Conservation (phyloP, 441 rosid species). For the Biscutella laevigata region DNA sequence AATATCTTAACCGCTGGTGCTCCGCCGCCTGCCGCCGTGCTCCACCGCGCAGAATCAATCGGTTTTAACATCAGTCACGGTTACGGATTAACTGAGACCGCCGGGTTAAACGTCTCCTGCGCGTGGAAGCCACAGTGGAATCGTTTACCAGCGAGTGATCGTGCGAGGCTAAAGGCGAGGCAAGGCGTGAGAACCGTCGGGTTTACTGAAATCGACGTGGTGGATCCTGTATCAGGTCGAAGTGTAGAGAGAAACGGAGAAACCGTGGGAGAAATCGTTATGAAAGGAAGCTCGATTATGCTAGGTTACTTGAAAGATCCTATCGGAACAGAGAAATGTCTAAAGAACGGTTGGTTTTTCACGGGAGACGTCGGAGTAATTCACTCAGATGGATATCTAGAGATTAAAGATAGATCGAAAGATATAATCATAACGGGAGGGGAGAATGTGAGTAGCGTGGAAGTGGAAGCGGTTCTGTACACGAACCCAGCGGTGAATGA, state of each 20-base stretch:
- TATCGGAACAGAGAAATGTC: constrained; percentile 32
- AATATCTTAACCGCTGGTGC: constrained; percentile 66
- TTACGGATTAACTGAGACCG: constrained; percentile 63
- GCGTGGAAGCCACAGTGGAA: constrained; percentile 76
- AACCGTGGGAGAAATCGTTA: constrained; percentile 49
- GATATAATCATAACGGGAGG: constrained; percentile 81
- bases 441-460: constrained; percentile 72
- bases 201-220: constrained; percentile 40
- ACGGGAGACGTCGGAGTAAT: constrained; percentile 77
- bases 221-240: constrained; percentile 37
- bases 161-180: constrained; percentile 54
- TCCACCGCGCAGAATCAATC: constrained; percentile 46
- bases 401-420: constrained; percentile 73
- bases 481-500: constrained; percentile 48
- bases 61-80: constrained; percentile 73
- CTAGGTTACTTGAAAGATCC: constrained; percentile 70
- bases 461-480: constrained; percentile 58
- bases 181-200: constrained; percentile 46
- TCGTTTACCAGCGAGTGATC: constrained; percentile 42
- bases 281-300: constrained; percentile 62
- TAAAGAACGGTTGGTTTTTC: constrained; percentile 58
- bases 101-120: constrained; percentile 47
- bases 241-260: constrained; percentile 53
- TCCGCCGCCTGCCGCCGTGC: constrained; percentile 68
- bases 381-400: constrained; percentile 63